These are phyloP conservation scores for Fusarium miscanthi DNA, from an alignment of 2,329 filamentous ascomycete genomes.

Conservation along the genomic window DNA sequence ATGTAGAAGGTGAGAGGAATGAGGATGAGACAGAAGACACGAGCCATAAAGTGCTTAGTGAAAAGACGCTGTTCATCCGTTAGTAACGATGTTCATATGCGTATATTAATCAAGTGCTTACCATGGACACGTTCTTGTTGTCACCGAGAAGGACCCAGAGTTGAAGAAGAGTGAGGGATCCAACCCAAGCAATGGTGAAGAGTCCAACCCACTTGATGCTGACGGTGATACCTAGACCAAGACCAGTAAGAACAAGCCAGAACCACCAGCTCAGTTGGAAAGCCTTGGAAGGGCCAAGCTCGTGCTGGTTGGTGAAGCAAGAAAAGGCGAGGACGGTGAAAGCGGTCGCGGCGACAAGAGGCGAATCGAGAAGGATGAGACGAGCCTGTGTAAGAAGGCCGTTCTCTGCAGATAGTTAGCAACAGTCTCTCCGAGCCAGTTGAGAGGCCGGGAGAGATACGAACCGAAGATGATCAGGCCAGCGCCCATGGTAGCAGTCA, in stretches of 20 bases:
- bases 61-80: conserved; percentile 71
- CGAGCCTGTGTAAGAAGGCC: conserved; percentile 94
- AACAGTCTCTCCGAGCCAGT: not conserved
- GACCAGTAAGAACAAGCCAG: conserved; percentile 88
- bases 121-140: conserved; percentile 82
- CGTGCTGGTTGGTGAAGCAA: conserved; percentile 96
- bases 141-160: conserved; percentile 96
- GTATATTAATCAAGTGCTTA: conserved; percentile 50
- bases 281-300: conserved; percentile 87
- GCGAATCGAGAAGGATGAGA: conserved; percentile 94
- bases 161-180: conserved; percentile 87
- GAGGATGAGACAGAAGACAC: conserved; percentile 89
- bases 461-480: conserved; percentile 90
- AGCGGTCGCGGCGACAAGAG: conserved; percentile 91
- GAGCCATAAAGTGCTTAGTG: conserved; percentile 93
- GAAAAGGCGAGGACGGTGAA: conserved; percentile 90
- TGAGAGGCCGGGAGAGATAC: conserved; percentile 48
- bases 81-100: conserved; percentile 4
- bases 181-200: conserved; percentile 99
- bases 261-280: conserved; percentile 97
- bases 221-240: conserved; percentile 87
- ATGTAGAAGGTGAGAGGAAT: conserved; percentile 93
- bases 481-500: conserved; percentile 84
- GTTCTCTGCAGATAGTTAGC: conserved; percentile 74
- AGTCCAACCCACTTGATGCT: conserved; percentile 99